Evolutionary conservation across 306 rosid species (phyloP).

Genomic region (Cucurbita ficifolia): DNA sequence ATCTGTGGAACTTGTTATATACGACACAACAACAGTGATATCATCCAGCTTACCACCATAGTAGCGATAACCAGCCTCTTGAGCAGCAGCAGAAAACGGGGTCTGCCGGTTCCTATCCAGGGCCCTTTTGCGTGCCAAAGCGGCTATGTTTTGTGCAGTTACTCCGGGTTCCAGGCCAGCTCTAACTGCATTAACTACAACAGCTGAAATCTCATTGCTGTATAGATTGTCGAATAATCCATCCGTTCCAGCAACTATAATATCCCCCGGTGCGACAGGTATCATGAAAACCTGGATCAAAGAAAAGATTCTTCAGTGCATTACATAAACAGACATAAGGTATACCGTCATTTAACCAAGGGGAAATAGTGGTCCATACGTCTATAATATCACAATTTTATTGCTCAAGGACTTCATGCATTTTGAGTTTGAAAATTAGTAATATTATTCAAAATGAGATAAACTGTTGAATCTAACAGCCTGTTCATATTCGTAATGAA

Average conservation of each 20-base stretch:
- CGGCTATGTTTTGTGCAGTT: slow-evolving; percentile 81
- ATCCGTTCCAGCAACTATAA: slow-evolving; percentile 73
- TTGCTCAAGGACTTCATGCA: not conserved
- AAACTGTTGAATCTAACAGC: not conserved
- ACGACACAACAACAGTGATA: slow-evolving; percentile 69
- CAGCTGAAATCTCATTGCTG: slow-evolving; percentile 40
- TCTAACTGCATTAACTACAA: slow-evolving; percentile 47
- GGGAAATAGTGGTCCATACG: not conserved
- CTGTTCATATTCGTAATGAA: not conserved
- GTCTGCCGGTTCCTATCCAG: slow-evolving; percentile 49
- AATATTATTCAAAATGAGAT: not conserved
- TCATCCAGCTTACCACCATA: slow-evolving; percentile 92
- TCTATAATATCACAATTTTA: not conserved
- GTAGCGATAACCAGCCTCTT: slow-evolving; percentile 69
- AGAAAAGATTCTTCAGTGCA: slow-evolving; percentile 1
- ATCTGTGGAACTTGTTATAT: slow-evolving; percentile 22
- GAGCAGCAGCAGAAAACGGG: slow-evolving; percentile 81
- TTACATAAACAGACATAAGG: not conserved
- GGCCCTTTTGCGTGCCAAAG: slow-evolving; percentile 67
- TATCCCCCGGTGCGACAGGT: slow-evolving; percentile 55
- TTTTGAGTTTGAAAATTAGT: not conserved
- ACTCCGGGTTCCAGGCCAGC: slow-evolving; percentile 52
- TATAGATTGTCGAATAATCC: slow-evolving; percentile 85
- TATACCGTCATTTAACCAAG: not conserved
- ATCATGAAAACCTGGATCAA: slow-evolving; percentile 39